Evolutionary conservation across 768 basidiomycete genomes (phyloP).

Genomic region (Lactarius vividus): DNA sequence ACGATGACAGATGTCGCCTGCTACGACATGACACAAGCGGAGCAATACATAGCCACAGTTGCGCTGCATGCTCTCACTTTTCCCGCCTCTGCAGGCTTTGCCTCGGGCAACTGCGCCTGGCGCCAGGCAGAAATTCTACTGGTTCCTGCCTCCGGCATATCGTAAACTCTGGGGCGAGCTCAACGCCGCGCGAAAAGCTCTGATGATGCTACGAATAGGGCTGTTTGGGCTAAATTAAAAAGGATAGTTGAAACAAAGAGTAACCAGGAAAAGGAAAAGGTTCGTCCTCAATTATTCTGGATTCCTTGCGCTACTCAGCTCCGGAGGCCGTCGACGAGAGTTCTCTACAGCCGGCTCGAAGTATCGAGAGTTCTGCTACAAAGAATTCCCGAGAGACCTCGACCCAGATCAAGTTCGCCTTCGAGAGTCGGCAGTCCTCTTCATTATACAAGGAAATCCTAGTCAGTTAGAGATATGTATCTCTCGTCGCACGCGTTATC

Average conservation of each 20-base stretch:
- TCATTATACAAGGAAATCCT: too few species aligned
- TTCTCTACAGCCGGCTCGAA: neutral
- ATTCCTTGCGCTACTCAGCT: conserved; percentile 1
- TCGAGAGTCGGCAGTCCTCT: too few species aligned
- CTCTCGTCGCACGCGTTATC: too few species aligned
- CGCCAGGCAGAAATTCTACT: conserved; percentile 62
- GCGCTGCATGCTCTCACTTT: conserved; percentile 80
- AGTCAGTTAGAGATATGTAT: too few species aligned
- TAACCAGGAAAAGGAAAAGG: conserved; percentile 41
- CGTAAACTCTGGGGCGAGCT: conserved; percentile 93
- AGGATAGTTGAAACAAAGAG: conserved; percentile 59
- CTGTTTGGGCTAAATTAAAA: conserved; percentile 66
- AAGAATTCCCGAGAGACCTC: conserved; percentile 11
- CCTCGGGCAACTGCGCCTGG: conserved; percentile 46
- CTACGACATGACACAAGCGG: too few species aligned
- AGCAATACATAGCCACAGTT: conserved; percentile 73
- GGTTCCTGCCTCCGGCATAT: conserved; percentile 78
- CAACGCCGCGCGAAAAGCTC: conserved; percentile 54
- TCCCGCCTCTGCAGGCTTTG: conserved; percentile 61
- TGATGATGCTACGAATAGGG: conserved; percentile 66
- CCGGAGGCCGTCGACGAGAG: conserved; percentile 11
- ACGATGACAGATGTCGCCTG: too few species aligned
- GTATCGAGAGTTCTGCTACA: neutral
- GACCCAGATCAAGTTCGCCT: too few species aligned
- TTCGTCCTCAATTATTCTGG: conserved; percentile 24